Evolutionary conservation across 768 basidiomycete genomes (phyloP), one percentile per base, ranked within the genome.

Genomic region (Leucocoprinus birnbaumii): DNA sequence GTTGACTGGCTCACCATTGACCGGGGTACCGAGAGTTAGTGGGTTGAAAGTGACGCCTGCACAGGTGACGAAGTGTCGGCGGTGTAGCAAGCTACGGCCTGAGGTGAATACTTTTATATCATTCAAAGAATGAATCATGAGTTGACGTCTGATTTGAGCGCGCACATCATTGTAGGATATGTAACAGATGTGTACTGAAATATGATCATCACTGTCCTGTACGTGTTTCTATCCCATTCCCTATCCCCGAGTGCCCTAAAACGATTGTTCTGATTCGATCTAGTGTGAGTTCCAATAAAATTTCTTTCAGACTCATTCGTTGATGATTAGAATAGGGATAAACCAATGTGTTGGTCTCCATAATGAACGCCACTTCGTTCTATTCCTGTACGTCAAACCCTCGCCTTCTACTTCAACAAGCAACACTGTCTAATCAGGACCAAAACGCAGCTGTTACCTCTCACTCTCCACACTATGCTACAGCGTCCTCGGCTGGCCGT

Each of bases 311-410:
- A 26, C 42, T 9, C 22, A 16, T 38, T 52, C 31, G 53, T n/a
- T 41, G 46, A 46, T 56, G 47, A 34, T 7, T 44, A 14, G 14
- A 13, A 6, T 64, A 94, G 92, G 94, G 94, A 84, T 98, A 48
- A 98, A 98, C 68, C 92, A 94, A 82, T 98, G 96, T 66, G 96
- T 99, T 42, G 96, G 96, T 10, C 68, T 98, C 6, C 79, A 96
- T 66, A 99, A 98, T 62, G 95, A 98, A 66, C 85, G 96, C 0
- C 94, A 98, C 71, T 99, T 99, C 63, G 80, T 96, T 37, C 73
- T 98, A 45, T 99, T 98, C 79, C 88, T 98, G 92, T 91, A 59
- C 53, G 86, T 71, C 6, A 31, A 38, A 16, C 46, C 13, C 22
- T 9, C 4, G 41, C 11, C 18, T 14, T 48, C 48, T 53, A 46